phyloP scores from a whole-genome alignment of 305 asterid genomes.

The Fraxinus ornus region DNA sequence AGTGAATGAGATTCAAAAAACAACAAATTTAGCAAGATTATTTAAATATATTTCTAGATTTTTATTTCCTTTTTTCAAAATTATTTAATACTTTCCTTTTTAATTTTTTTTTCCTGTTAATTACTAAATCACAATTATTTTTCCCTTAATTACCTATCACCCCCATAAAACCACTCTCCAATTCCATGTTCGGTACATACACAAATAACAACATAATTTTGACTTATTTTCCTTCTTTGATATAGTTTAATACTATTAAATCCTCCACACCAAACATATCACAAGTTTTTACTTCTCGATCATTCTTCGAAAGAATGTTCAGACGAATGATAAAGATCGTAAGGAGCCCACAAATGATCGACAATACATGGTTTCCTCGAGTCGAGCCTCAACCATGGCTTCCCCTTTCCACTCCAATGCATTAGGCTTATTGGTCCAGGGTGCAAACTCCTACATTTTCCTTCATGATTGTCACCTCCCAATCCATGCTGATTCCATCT shows the following conservation, averaged over 20 bases:
- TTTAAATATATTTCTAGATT: neutral
- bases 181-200: neutral
- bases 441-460: neutral
- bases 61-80: neutral
- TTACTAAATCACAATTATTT: neutral
- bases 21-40: neutral
- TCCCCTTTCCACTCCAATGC: neutral
- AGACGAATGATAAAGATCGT: neutral
- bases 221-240: neutral
- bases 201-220: neutral
- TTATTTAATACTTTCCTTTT: neutral
- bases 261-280: neutral
- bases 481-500: neutral
- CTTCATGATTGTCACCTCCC: neutral
- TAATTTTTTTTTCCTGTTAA: neutral
- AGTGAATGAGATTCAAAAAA: no score
- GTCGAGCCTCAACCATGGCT: neutral
- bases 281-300: neutral
- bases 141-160: neutral
- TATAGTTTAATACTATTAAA: neutral
- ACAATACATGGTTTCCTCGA: neutral
- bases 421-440: neutral
- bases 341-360: neutral
- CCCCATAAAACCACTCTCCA: neutral
- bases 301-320: neutral